Conservation (phyloP, 495 filamentous ascomycete species). For the Neurospora terricola region DNA sequence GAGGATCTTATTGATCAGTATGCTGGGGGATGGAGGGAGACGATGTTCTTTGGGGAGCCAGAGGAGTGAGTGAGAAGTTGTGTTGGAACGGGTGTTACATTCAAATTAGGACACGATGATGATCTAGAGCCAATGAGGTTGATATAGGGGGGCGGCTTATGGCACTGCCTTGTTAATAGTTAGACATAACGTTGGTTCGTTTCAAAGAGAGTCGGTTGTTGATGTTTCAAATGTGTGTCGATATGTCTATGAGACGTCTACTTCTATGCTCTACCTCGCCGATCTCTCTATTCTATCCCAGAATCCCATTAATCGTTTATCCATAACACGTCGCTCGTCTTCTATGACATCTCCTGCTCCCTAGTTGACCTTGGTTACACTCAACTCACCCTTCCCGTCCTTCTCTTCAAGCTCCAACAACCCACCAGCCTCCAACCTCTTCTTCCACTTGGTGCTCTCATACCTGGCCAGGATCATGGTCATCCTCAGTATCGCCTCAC, state of each 20-base stretch:
- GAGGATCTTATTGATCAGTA: not conserved
- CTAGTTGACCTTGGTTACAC: conserved; percentile 33
- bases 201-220: not conserved
- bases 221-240: not conserved
- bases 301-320: not conserved
- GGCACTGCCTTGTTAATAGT: no score
- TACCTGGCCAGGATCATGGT: conserved; percentile 77
- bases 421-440: conserved; percentile 56
- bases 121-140: no score
- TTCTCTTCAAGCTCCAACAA: conserved; percentile 41
- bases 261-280: not conserved
- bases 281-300: not conserved
- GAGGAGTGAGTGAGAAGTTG: not conserved
- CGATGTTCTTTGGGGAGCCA: not conserved
- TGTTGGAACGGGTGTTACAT: no score
- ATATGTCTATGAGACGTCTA: not conserved
- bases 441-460: conserved; percentile 85
- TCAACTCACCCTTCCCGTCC: conserved; percentile 25
- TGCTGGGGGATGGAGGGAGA: not conserved
- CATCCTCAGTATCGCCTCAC: conserved; percentile 53
- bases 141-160: no score
- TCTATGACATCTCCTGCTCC: not conserved
- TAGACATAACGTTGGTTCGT: no score
- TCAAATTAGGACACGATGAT: no score
- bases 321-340: not conserved